phyloP scores from a whole-genome alignment of 192 early-diverging fungal species.

The Linnemannia elongata region DNA sequence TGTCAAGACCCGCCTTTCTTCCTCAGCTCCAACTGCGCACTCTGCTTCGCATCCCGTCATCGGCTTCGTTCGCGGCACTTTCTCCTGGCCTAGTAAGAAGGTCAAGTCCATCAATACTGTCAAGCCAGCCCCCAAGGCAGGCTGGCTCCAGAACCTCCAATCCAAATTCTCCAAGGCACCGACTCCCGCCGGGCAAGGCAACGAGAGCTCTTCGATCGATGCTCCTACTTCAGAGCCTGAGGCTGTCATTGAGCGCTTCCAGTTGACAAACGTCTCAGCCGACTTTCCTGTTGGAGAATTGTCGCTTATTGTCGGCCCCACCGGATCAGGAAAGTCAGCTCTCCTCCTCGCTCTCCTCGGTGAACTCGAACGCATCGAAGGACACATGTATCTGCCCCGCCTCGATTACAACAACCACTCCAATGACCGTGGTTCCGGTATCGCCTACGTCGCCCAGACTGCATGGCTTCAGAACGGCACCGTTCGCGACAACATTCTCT shows the following conservation, averaged over 20 bases:
- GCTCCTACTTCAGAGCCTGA: slow-evolving; percentile 44
- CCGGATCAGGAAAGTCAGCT: slow-evolving; percentile 88
- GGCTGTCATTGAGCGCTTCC: slow-evolving; percentile 51
- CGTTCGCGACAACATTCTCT: slow-evolving; percentile 82
- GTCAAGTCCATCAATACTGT: slow-evolving; percentile 53
- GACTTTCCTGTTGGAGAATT: slow-evolving; percentile 74
- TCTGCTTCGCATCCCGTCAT: slow-evolving; percentile 33
- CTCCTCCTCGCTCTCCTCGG: slow-evolving; percentile 83
- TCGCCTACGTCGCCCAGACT: slow-evolving; percentile 85
- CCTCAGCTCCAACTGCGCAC: background rate
- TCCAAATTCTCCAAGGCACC: background rate
- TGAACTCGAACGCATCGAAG: slow-evolving; percentile 70
- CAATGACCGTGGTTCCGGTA: slow-evolving; percentile 59
- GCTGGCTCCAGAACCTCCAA: background rate
- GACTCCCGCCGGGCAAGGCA: slow-evolving; percentile 63
- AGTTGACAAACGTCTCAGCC: slow-evolving; percentile 71
- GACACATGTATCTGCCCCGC: slow-evolving; percentile 54
- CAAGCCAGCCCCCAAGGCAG: slow-evolving; percentile 12
- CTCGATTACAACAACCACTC: slow-evolving; percentile 32
- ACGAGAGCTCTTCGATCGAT: slow-evolving; percentile 27
- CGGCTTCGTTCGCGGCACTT: slow-evolving; percentile 74
- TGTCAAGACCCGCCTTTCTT: slow-evolving; percentile 58
- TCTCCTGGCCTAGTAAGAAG: slow-evolving; percentile 64
- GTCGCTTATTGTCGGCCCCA: slow-evolving; percentile 84
- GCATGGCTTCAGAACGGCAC: slow-evolving; percentile 75